Base-by-base conservation (phyloP, 164 flowering plant genomes). In the Vitis riparia region DNA sequence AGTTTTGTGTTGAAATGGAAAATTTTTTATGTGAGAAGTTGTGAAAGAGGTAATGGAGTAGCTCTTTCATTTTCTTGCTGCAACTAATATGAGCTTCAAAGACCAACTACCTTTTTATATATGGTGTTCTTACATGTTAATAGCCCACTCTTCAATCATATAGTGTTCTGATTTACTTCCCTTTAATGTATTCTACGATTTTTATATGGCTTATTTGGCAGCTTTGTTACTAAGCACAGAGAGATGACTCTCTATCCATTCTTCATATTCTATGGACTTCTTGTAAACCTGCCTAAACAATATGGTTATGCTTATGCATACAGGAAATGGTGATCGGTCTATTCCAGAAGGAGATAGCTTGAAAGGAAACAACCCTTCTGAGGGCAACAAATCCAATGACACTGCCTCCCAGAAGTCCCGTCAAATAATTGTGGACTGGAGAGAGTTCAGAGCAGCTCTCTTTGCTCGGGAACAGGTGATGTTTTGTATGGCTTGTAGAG, bases 391-490 rank as follows among this genome's bases (percentile, higher is more conserved):
- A 75, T 76, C 81, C 13, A 75, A 79, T 69, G 86, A 89, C 16
- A 68, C 69, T 61, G 67, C 81, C 52, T 75, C 85, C 12, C 78
- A 77, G 44, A 79, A 85, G 65, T 70, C 86, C 11, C 78, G 80
- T 51, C 82, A n/a, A 56, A 67, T 66, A 56, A 79, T 79, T 58
- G 65, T 73, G 63, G 94, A 91, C 74, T 91, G 98, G 98, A 85
- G 99, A 85, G 91, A 86, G 74, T 84, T 89, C 77, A 83, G 99
- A 72, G 97, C 99, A 52, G 68, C 75, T 65, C 86, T 91, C 32
- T 85, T 77, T 74, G 66, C 73, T 50, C 83, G 67, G 53, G 89
- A 89, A 74, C 89, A 85, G 97, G 98, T 92, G 78, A 79, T 49
- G 15, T 37, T 52, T 55, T 62, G 44, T 32, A 32, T 32, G 44